Evolutionary conservation across 140 eudicot species (phyloP).

Genomic region (Bidens hawaiensis): DNA sequence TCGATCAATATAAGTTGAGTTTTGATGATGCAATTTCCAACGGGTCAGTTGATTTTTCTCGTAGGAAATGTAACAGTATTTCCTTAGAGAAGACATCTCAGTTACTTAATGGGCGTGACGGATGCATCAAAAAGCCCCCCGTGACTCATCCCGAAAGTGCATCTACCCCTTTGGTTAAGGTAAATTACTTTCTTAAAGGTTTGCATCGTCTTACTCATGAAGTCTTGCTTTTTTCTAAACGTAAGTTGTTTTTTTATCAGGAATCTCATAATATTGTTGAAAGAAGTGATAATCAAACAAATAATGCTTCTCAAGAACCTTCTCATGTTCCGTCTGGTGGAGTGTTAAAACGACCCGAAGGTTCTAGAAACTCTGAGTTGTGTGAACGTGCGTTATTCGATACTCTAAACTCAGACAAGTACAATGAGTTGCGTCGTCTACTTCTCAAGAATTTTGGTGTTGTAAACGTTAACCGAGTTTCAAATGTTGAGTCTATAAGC

Average conservation of each 20-base stretch:
- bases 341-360: constrained; percentile 28
- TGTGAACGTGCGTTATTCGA: constrained; percentile 46
- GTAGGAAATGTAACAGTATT: constrained; percentile 33
- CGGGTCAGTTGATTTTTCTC: constrained; percentile 34
- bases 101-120: constrained; percentile 42
- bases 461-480: constrained; percentile 38
- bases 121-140: constrained; percentile 47
- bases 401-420: constrained; percentile 57
- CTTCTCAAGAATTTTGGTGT: constrained; percentile 61
- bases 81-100: constrained; percentile 39
- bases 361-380: constrained; percentile 36
- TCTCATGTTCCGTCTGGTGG: constrained; percentile 32
- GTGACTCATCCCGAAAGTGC: constrained; percentile 27
- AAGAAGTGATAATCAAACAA: constrained; percentile 30
- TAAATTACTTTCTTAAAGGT: constrained; percentile 12
- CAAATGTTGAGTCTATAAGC: constrained; percentile 45
- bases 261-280: constrained; percentile 35
- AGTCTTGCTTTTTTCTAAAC: neutral
- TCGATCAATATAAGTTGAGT: constrained; percentile 35
- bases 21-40: constrained; percentile 32
- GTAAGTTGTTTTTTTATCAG: constrained; percentile 31
- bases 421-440: constrained; percentile 47
- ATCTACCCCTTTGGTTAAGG: constrained; percentile 35
- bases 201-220: neutral
- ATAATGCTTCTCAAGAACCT: constrained; percentile 23